A percentile compares a stretch with the other conserved stretches of the same genome.
phyloP scores from a whole-genome alignment of 2,329 filamentous ascomycete genomes.

The Phyllosticta ampelicida region DNA sequence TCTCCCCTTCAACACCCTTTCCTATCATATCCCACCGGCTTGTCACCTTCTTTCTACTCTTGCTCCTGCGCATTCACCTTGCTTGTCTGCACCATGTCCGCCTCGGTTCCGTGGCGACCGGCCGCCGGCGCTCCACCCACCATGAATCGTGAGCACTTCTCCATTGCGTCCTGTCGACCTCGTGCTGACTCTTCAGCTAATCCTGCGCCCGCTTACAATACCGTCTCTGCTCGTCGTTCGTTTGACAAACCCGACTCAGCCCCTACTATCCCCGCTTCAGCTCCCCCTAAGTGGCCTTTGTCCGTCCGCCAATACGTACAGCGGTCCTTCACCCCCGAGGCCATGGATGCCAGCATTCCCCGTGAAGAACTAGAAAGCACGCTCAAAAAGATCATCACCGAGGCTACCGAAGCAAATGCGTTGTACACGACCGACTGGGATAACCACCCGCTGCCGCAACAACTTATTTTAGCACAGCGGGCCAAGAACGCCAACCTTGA shows the following conservation, averaged over 20 bases:
- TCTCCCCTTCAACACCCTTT: background rate
- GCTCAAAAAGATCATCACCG: constrained; percentile 74
- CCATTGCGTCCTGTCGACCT: background rate
- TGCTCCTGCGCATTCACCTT: background rate
- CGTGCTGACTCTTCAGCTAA: background rate
- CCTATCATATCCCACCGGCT: background rate
- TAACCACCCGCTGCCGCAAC: constrained; percentile 70
- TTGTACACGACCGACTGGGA: constrained; percentile 75
- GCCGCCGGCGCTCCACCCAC: constrained; percentile 1
- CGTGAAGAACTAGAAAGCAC: constrained; percentile 66
- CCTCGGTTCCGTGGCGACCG: constrained; percentile 9
- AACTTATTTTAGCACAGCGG: constrained; percentile 65
- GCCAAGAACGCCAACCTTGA: constrained; percentile 31
- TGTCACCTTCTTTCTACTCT: constrained; percentile 2
- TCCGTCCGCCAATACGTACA: constrained; percentile 84
- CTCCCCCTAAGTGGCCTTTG: constrained; percentile 52
- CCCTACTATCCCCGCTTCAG: constrained; percentile 19
- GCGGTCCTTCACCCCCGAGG: constrained; percentile 69
- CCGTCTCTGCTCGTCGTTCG: constrained; percentile 35
- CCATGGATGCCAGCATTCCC: constrained; percentile 38
- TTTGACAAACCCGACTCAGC: constrained; percentile 19
- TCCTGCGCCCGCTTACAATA: constrained; percentile 8
- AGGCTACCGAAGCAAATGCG: constrained; percentile 62
- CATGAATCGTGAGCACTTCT: constrained; percentile 8
- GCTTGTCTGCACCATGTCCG: constrained; percentile 1